A percentile compares a stretch with the other conserved stretches of the same genome.
Conservation (phyloP, 176 grass and related monocot species). For the Juncus inflexus region DNA sequence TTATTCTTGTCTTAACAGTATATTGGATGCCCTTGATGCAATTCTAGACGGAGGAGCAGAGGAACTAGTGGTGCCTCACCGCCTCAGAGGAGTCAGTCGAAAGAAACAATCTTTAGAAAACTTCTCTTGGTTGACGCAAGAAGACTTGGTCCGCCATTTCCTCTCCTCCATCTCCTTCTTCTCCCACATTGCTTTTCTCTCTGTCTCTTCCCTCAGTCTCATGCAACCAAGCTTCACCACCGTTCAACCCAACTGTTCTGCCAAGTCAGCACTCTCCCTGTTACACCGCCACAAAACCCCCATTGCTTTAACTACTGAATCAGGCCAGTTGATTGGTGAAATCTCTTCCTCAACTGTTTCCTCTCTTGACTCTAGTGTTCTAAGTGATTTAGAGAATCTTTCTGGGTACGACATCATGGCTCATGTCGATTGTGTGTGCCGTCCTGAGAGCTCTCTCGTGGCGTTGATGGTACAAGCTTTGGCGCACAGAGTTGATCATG, state of each 20-base stretch:
- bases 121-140: conserved; percentile 57
- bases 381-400: conserved; percentile 46
- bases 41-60: conserved; percentile 44
- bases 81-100: conserved; percentile 19
- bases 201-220: conserved; percentile 53
- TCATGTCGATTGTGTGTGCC: conserved; percentile 58
- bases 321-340: conserved; percentile 46
- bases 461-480: conserved; percentile 88
- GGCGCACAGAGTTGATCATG: conserved; percentile 59
- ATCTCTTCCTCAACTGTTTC: conserved; percentile 46
- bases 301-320: conserved; percentile 52
- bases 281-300: conserved; percentile 38
- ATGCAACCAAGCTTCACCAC: conserved; percentile 38
- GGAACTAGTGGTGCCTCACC: conserved; percentile 43
- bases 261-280: conserved; percentile 40
- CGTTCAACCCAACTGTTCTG: conserved; percentile 42
- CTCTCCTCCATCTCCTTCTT: conserved; percentile 64
- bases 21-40: conserved; percentile 63
- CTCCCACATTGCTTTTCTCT: conserved; percentile 36
- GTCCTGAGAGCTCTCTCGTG: conserved; percentile 67
- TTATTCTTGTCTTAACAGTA: conserved; percentile 29
- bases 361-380: conserved; percentile 24
- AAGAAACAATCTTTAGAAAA: conserved; percentile 24
- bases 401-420: conserved; percentile 40
- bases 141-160: conserved; percentile 84